Percentiles rank a stretch among this genome's conserved stretches.
Conservation (phyloP, 192 early-diverging fungal genomes). For the Jimgerdemannia lactiflua region DNA sequence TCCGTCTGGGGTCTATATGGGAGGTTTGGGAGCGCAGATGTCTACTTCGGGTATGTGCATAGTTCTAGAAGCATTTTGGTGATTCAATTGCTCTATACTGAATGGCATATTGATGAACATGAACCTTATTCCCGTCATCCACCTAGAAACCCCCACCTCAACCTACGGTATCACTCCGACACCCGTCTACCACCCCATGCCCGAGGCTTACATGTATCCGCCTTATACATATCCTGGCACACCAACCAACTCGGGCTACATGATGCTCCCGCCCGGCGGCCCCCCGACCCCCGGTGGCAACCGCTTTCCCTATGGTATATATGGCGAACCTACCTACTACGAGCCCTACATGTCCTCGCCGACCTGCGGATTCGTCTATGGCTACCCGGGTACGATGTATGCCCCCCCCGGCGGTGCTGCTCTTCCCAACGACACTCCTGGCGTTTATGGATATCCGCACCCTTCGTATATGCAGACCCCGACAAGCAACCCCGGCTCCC, state of each 20-base stretch:
- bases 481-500: neutral
- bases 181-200: neutral
- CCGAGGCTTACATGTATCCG: neutral
- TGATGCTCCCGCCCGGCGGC: too few species aligned
- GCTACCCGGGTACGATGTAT: neutral
- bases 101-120: neutral
- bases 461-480: neutral
- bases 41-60: neutral
- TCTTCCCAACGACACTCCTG: neutral
- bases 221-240: neutral
- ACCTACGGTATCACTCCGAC: neutral
- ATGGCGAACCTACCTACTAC: neutral
- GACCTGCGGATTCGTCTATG: neutral
- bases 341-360: neutral
- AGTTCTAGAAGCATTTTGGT: neutral
- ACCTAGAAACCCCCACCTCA: neutral
- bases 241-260: too few species aligned
- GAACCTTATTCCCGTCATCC: neutral
- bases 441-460: neutral
- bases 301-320: neutral
- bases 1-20: neutral
- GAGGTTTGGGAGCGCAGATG: neutral
- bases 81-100: too few species aligned
- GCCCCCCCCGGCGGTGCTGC: too few species aligned
- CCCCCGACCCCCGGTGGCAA: neutral